phyloP scores from a whole-genome alignment of 1,284 basidiomycete genomes.

The Apiotrichum sp. region DNA sequence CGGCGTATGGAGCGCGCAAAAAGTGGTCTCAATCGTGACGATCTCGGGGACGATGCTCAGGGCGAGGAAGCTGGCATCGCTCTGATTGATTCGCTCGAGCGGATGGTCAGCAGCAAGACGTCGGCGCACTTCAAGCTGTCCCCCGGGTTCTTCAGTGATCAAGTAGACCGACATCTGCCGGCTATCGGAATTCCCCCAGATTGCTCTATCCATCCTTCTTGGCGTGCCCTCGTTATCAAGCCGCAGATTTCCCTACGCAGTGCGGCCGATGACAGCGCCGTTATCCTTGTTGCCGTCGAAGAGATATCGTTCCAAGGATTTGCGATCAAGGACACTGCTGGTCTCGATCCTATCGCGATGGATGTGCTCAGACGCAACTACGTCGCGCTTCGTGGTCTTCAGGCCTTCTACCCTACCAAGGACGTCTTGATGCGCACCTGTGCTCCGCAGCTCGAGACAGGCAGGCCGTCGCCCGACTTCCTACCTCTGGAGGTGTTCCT shows the following conservation, averaged over 20 bases:
- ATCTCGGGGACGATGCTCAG: background rate
- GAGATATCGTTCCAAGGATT: constrained; percentile 77
- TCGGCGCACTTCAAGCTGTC: constrained; percentile 21
- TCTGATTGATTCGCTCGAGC: constrained; percentile 18
- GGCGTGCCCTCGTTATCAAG: constrained; percentile 78
- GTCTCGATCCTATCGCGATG: constrained; percentile 74
- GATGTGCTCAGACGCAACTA: constrained; percentile 79
- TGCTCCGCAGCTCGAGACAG: background rate
- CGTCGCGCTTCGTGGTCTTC: constrained; percentile 68
- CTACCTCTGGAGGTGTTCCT: constrained; percentile 86
- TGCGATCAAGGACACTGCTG: constrained; percentile 70
- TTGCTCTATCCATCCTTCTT: constrained; percentile 54
- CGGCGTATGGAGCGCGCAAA: constrained; percentile 15
- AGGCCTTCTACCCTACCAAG: constrained; percentile 73
- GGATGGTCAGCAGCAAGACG: constrained; percentile 9
- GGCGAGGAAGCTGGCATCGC: constrained; percentile 2
- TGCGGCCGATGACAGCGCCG: constrained; percentile 57
- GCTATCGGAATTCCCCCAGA: constrained; percentile 34
- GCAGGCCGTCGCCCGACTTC: constrained; percentile 36
- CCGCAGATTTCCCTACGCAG: constrained; percentile 82
- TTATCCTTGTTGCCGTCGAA: constrained; percentile 73
- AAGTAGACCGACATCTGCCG: constrained; percentile 15
- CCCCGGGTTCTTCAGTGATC: constrained; percentile 13
- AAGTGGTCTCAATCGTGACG: constrained; percentile 17
- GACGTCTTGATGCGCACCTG: constrained; percentile 17